Conservation (phyloP, 2,329 filamentous ascomycete species). For the Epichloe baconii region DNA sequence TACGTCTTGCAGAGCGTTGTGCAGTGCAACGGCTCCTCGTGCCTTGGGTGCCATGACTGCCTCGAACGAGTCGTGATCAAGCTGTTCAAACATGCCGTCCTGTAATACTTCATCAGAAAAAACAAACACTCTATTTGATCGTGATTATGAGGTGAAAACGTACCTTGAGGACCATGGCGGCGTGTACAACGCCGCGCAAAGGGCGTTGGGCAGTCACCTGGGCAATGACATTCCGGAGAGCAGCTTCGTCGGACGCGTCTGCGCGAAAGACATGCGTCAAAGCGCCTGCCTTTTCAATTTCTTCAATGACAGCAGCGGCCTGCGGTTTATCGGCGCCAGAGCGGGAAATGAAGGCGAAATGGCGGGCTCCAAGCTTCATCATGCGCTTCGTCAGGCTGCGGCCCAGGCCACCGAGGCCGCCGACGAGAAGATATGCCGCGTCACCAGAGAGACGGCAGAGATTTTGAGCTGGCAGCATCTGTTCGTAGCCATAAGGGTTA, state of each 20-base stretch:
- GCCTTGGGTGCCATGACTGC: neutral
- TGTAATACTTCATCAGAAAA: no score
- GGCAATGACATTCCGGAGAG: no score
- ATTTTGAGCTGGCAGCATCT: neutral
- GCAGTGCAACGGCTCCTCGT: neutral
- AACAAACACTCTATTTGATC: no score
- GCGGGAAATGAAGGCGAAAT: neutral
- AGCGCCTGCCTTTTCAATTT: neutral
- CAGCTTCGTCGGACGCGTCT: no score
- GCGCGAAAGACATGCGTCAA: neutral
- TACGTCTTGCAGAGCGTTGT: neutral
- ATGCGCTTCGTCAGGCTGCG: constrained; percentile 8
- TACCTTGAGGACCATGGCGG: no score
- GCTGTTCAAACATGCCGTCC: no score
- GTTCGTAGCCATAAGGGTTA: neutral
- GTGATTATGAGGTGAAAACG: no score
- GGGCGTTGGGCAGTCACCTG: no score
- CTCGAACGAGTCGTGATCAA: no score
- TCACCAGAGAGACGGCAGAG: neutral
- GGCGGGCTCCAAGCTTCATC: neutral
- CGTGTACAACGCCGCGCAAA: no score
- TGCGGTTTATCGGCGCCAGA: neutral
- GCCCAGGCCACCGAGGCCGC: constrained; percentile 12
- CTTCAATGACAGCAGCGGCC: neutral
- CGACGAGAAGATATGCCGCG: constrained; percentile 11